Evolutionary conservation across 2,329 filamentous ascomycete genomes (phyloP), one percentile per base, ranked within the genome.

Genomic region (Periconia sp.): DNA sequence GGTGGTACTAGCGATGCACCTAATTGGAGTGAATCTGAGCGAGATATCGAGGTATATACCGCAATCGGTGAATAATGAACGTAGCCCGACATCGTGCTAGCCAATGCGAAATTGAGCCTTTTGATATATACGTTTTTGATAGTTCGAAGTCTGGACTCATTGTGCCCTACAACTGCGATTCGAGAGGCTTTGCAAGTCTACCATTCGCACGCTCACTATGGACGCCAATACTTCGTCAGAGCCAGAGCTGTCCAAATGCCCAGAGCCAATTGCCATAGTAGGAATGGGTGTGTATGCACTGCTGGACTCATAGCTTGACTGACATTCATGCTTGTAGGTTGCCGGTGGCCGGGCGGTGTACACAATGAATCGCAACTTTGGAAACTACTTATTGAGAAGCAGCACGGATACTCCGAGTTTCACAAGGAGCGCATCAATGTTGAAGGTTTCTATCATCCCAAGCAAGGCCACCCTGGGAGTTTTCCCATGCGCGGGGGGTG

Each of bases 391-490:
- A 50, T 58, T 15, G 37, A 61, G 0, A 71, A 73, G 6, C 54
- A 59, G 0, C 54, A 71, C 6, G 74, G 70, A 0, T 58, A 56
- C 1, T 66, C 56, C 23, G 49, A 61, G 0, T 61, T 70, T 1
- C 68, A 73, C 1, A 13, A 52, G 18, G 49, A 61, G 0, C 55
- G 76, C 0, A 15, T 76, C 60, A 70, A 67, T 30, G 13, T 75
- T 1, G 31, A 66, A 0, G 71, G 69, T 0, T 76, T 74, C 53
- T 73, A 68, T 30, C 76, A 68, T 50, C 53, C 60, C 0, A 50
- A 61, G 2, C 40, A 40, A 3, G 18, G 51, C 1, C 47, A 49
- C 2, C 57, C 74, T 2, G 74, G 74, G 71, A 66, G 47, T 13
- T 23, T 54, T 1, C 15, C 48, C 33, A 50, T 51, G 10, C 43